Conservation (phyloP, 2,329 filamentous ascomycete species). For the Calonectria pauciramosa region DNA sequence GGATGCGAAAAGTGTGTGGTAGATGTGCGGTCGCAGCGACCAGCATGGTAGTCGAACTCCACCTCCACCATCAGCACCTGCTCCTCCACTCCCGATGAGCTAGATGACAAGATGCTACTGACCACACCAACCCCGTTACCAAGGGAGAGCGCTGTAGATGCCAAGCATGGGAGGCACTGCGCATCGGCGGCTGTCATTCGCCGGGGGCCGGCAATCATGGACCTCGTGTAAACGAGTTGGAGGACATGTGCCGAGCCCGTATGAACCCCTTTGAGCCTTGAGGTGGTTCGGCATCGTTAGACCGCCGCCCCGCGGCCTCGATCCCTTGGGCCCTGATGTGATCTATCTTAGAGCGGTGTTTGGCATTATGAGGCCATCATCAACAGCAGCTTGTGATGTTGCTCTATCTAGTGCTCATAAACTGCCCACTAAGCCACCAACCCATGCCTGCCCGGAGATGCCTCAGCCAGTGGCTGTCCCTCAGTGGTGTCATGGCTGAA, state of each 20-base stretch:
- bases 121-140: slow-evolving; percentile 10
- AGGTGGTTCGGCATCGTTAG: slow-evolving; percentile 43
- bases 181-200: slow-evolving; percentile 38
- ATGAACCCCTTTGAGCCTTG: slow-evolving; percentile 38
- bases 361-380: slow-evolving; percentile 44
- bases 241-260: slow-evolving; percentile 23
- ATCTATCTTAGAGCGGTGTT: slow-evolving; percentile 40
- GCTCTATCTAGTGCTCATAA: slow-evolving; percentile 37
- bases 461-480: slow-evolving; percentile 36
- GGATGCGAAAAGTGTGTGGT: slow-evolving; percentile 1
- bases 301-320: slow-evolving; percentile 40
- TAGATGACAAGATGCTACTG: slow-evolving; percentile 21
- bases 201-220: slow-evolving; percentile 36
- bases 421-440: slow-evolving; percentile 43
- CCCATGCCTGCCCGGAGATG: slow-evolving; percentile 36
- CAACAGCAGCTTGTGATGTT: slow-evolving; percentile 39
- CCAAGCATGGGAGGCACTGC: slow-evolving; percentile 33
- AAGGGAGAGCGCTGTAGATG: slow-evolving; percentile 8
- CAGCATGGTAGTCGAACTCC: slow-evolving; percentile 19
- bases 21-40: slow-evolving; percentile 20
- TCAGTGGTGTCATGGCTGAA: slow-evolving; percentile 43
- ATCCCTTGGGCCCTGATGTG: slow-evolving; percentile 39
- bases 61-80: slow-evolving; percentile 24
- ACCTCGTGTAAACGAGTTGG: slow-evolving; percentile 35
- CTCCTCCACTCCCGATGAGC: slow-evolving; percentile 28